A percentile compares a stretch with the other conserved stretches of the same genome.
phyloP scores from a whole-genome alignment of 2,329 filamentous ascomycete species.

The Fusarium solani-melongenae region DNA sequence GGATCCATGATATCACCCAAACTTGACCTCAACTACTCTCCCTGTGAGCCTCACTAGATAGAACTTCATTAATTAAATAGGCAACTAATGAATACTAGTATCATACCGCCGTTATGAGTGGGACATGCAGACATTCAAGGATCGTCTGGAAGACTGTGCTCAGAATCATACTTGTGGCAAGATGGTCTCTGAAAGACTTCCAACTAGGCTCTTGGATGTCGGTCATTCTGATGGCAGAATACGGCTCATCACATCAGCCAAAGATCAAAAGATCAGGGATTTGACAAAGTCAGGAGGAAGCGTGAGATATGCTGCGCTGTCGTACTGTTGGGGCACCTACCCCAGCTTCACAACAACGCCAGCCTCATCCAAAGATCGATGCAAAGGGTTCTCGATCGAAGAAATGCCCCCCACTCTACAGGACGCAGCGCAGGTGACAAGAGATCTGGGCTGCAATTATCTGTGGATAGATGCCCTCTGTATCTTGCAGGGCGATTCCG shows the following conservation, averaged over 20 bases:
- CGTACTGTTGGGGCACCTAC: not conserved
- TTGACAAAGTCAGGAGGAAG: not conserved
- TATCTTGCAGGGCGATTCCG: not conserved
- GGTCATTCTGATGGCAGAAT: not conserved
- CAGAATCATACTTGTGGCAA: not conserved
- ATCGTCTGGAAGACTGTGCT: not conserved
- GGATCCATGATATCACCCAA: not conserved
- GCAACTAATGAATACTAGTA: not conserved
- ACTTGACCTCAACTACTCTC: not conserved
- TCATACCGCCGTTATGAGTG: not conserved
- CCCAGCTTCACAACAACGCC: not conserved
- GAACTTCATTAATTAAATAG: not conserved
- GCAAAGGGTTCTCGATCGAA: not conserved
- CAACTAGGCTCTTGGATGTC: not conserved
- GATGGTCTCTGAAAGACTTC: not conserved
- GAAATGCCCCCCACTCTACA: not conserved
- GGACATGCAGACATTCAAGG: not conserved
- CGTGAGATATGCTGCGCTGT: not conserved
- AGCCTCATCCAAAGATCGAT: not conserved
- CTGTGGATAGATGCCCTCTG: not conserved
- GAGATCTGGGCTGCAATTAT: rapidly evolving
- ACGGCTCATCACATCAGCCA: not conserved
- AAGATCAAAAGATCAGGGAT: not conserved
- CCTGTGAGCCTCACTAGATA: not conserved
- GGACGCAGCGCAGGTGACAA: not conserved